Conservation (phyloP, 495 filamentous ascomycete species). For the Aeminium ludgeri region DNA sequence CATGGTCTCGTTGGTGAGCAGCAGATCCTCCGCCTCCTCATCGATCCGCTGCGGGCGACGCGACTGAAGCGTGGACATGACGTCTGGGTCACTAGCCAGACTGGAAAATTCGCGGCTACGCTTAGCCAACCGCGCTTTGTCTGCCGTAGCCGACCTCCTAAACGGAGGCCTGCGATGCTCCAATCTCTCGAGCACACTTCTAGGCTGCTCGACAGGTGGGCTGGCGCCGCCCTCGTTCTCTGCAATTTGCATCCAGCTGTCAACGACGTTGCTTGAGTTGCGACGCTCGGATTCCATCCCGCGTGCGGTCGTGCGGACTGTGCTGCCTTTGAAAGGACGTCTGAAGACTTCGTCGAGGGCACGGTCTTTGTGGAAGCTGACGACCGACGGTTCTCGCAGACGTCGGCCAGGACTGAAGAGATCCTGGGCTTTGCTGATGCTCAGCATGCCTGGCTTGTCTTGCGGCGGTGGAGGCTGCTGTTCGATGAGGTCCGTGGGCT, state of each 20-base stretch:
- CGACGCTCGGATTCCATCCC: constrained; percentile 32
- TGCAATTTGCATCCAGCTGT: constrained; percentile 70
- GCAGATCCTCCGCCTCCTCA: constrained; percentile 22
- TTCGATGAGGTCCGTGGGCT: constrained; percentile 54
- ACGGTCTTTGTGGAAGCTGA: constrained; percentile 71
- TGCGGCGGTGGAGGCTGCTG: constrained; percentile 18
- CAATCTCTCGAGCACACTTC: constrained; percentile 38
- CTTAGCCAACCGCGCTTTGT: not conserved
- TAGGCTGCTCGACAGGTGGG: constrained; percentile 46
- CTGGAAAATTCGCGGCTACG: constrained; percentile 37
- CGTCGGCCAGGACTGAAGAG: constrained; percentile 52
- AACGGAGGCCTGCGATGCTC: constrained; percentile 27
- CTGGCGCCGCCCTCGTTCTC: constrained; percentile 44
- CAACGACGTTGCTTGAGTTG: constrained; percentile 58
- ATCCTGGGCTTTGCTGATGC: constrained; percentile 27
- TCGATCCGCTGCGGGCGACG: constrained; percentile 16
- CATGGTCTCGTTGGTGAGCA: constrained; percentile 25
- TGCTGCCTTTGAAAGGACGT: constrained; percentile 34
- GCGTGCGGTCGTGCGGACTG: constrained; percentile 31
- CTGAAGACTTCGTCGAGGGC: constrained; percentile 89
- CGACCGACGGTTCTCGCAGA: constrained; percentile 63
- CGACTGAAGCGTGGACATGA: constrained; percentile 18
- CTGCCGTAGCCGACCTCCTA: constrained; percentile 12
- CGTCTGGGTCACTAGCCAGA: constrained; percentile 42
- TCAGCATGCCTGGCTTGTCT: constrained; percentile 22